Evolutionary conservation across 2,329 filamentous ascomycete species (phyloP).

Genomic region (Calonectria leucothoes): DNA sequence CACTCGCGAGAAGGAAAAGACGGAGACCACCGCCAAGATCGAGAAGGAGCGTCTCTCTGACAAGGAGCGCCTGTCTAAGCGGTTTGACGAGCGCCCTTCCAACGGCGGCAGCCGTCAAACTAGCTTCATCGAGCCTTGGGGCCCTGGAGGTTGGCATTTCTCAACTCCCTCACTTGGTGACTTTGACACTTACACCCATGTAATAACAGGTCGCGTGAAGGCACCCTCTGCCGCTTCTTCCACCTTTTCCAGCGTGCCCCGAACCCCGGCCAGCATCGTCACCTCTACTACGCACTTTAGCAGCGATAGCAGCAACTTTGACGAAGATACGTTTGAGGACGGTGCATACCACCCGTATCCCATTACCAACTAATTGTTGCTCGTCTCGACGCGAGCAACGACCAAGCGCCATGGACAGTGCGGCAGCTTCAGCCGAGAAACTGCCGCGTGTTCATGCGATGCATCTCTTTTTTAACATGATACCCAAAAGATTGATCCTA

Average conservation of each 20-base stretch:
- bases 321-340: conserved; percentile 48
- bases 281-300: conserved; percentile 42
- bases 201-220: conserved; percentile 42
- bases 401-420: background rate
- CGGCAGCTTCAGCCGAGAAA: background rate
- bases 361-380: conserved; percentile 42
- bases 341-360: conserved; percentile 51
- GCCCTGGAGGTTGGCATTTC: conserved; percentile 45
- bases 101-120: conserved; percentile 41
- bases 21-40: conserved; percentile 39
- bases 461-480: conserved; percentile 5
- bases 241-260: conserved; percentile 45
- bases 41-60: conserved; percentile 43
- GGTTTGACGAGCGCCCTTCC: conserved; percentile 50
- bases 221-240: conserved; percentile 36
- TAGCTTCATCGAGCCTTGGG: conserved; percentile 51
- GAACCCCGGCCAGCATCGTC: conserved; percentile 41
- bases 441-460: background rate
- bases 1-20: conserved; percentile 41
- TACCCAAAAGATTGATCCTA: background rate
- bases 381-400: conserved; percentile 16
- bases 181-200: conserved; percentile 42
- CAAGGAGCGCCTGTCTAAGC: conserved; percentile 50
- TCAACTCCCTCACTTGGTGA: conserved; percentile 40
- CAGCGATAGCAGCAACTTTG: conserved; percentile 44